phyloP scores from a whole-genome alignment of 192 early-diverging fungal genomes.

The Rhizophagus sp. region DNA sequence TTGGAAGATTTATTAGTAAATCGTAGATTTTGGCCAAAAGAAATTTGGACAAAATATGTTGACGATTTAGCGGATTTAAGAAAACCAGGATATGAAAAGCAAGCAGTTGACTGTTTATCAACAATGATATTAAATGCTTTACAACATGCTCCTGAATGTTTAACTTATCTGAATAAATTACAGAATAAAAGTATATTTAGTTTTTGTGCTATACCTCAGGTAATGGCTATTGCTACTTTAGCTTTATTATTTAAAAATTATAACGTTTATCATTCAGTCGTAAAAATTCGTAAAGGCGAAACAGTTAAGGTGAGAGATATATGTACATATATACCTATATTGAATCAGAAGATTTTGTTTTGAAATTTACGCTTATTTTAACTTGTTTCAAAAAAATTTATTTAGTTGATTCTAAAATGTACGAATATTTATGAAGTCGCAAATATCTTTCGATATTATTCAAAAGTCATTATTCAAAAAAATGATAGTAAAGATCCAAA shows the following conservation, averaged over 20 bases:
- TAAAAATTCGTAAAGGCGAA: constrained; percentile 94
- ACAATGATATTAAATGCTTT: constrained; percentile 87
- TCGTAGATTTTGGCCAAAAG: constrained; percentile 94
- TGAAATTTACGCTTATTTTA: background rate
- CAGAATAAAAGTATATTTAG: constrained; percentile 81
- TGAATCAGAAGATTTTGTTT: too few relatives aligned
- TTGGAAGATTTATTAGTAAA: constrained; percentile 87
- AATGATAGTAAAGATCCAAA: constrained; percentile 52
- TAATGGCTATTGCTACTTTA: constrained; percentile 97
- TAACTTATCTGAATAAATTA: constrained; percentile 83
- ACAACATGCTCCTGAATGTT: constrained; percentile 78
- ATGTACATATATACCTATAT: too few relatives aligned
- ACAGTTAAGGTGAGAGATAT: constrained; percentile 60
- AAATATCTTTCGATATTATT: constrained; percentile 58
- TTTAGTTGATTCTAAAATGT: constrained; percentile 54
- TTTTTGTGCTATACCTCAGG: constrained; percentile 99
- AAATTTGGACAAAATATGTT: constrained; percentile 87
- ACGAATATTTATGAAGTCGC: constrained; percentile 57
- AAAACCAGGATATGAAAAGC: constrained; percentile 62
- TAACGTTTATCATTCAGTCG: constrained; percentile 68
- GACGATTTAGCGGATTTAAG: constrained; percentile 70
- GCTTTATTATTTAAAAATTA: constrained; percentile 86
- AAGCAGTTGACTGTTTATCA: constrained; percentile 81
- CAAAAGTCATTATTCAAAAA: constrained; percentile 53
- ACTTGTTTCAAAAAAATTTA: background rate